A percentile compares a stretch with the other conserved stretches of the same genome.
Evolutionary conservation across 345 rosid genomes (phyloP).

Genomic region (Diplotaxis tenuifolia): DNA sequence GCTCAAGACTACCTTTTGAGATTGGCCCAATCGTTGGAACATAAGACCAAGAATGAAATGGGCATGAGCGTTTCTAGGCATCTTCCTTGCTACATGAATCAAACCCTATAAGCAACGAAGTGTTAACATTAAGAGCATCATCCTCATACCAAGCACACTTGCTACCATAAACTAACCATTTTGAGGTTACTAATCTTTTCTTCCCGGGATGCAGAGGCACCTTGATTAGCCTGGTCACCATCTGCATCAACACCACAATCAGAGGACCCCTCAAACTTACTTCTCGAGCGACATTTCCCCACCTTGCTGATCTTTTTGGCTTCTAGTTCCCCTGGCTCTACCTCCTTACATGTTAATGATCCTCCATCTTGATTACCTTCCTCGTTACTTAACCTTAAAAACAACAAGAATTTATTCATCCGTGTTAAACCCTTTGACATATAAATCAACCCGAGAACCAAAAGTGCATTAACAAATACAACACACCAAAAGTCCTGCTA

Average conservation of each 20-base stretch:
- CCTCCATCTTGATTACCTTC: conserved; percentile 61
- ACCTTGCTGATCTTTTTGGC: conserved; percentile 49
- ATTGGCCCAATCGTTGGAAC: conserved; percentile 91
- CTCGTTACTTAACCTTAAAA: conserved; percentile 53
- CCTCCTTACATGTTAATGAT: conserved; percentile 46
- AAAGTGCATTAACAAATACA: not conserved
- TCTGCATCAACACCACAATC: conserved; percentile 81
- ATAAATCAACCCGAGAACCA: not conserved
- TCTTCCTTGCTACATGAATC: conserved; percentile 89
- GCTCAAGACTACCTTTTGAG: conserved; percentile 68
- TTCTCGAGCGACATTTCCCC: conserved; percentile 71
- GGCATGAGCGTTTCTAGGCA: conserved; percentile 96
- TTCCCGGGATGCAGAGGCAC: conserved; percentile 66
- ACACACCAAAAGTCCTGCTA: not conserved
- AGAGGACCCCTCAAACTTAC: conserved; percentile 56
- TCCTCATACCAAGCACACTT: not conserved
- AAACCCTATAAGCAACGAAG: conserved; percentile 59
- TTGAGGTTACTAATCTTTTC: conserved; percentile 97
- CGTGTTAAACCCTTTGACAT: not conserved
- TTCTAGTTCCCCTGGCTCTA: conserved; percentile 56
- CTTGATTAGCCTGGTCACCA: conserved; percentile 69
- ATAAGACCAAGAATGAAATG: conserved; percentile 93
- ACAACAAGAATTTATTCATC: not conserved
- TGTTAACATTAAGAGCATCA: not conserved
- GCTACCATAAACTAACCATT: conserved; percentile 54